Evolutionary conservation across 805 yeast species (phyloP), one percentile per base, ranked within the genome.

Genomic region (Kuraishia borneana): DNA sequence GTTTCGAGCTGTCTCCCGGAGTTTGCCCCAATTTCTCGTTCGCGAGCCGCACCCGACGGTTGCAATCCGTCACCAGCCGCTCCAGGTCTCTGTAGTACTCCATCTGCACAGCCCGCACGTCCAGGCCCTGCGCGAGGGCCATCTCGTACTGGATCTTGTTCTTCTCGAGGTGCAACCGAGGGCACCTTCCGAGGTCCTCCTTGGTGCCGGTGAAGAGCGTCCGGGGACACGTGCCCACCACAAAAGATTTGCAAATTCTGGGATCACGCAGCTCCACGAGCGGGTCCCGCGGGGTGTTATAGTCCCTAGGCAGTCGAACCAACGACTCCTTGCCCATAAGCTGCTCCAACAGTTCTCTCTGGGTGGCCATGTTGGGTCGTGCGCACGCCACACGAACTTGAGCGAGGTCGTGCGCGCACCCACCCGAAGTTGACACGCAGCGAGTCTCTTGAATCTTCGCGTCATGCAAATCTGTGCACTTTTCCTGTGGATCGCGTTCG

Each of bases 211-310:
- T 66, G 48, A 88, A 83, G 31, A 87, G 53, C 42, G 87, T 96
- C 51, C 82, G 78, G 0, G 95, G 89, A 45, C 97, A 88, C 6
- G 72, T 69, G 0, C 92, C 95, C 12, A 84, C 83, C n/a, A 88
- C 53, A 50, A 77, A 88, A 14, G 82, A 64, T 50, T 81, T 82
- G 56, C 97, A 88, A 5, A 85, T 76, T 30, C 73, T 61, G 10
- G 73, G 65, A 35, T 75, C 78, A 23, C 58, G 55, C 33, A 78
- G 52, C 34, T 65, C 53, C 41, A 44, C 31, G 4, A 54, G 48
- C 38, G 50, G 51, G 13, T 44, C 40, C 14, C 37, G 35, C 13
- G 34, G 17, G 32, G 27, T 22, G 14, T 51, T 39, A 39, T 47
- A 52, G 33, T 49, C 48, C 21, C 40, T 39, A 2, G 61, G 61